These are phyloP conservation scores for Breynia disticha DNA, from an alignment of 441 rosid species.

Conservation along the genomic window DNA sequence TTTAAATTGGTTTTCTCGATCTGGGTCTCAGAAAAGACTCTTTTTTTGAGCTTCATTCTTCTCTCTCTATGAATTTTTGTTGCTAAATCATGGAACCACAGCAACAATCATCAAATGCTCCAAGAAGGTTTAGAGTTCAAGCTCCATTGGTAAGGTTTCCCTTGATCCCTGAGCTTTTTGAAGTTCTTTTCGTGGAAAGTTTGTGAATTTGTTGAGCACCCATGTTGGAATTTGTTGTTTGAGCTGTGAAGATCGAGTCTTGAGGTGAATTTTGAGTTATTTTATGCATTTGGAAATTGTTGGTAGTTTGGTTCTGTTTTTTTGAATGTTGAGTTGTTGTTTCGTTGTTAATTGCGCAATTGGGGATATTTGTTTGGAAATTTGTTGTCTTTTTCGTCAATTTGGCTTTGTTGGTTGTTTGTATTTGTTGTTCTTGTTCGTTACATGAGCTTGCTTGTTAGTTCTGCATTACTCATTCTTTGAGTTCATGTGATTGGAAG, in stretches of 20 bases:
- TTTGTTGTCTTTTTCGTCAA: no score
- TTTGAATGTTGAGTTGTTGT: no score
- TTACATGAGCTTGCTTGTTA: no score
- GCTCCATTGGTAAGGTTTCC: conserved; percentile 73
- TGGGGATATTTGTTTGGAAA: no score
- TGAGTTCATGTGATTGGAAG: no score
- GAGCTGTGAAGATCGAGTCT: conserved; percentile 8
- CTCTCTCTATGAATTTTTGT: conserved; percentile 28
- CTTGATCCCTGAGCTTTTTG: conserved; percentile 18
- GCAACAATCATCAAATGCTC: conserved; percentile 46
- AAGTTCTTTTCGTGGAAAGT: neutral
- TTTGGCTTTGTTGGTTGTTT: no score
- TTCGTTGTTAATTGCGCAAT: no score
- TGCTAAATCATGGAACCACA: conserved; percentile 53
- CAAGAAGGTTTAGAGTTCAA: conserved; percentile 60
- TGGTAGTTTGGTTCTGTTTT: conserved; percentile 7
- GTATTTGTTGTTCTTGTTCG: no score
- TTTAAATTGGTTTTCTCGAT: conserved; percentile 29
- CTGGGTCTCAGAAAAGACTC: conserved; percentile 14
- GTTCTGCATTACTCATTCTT: no score
- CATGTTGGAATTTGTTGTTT: conserved; percentile 11
- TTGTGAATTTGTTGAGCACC: conserved; percentile 4
- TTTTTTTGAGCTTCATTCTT: conserved; percentile 4
- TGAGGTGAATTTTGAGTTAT: conserved; percentile 2
- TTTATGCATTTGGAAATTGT: conserved; percentile 4